Percentiles rank a stretch among this genome's conserved stretches.
These are phyloP conservation scores for Candida nonsorbophila DNA, from an alignment of 805 yeast genomes.

Conservation along the genomic window DNA sequence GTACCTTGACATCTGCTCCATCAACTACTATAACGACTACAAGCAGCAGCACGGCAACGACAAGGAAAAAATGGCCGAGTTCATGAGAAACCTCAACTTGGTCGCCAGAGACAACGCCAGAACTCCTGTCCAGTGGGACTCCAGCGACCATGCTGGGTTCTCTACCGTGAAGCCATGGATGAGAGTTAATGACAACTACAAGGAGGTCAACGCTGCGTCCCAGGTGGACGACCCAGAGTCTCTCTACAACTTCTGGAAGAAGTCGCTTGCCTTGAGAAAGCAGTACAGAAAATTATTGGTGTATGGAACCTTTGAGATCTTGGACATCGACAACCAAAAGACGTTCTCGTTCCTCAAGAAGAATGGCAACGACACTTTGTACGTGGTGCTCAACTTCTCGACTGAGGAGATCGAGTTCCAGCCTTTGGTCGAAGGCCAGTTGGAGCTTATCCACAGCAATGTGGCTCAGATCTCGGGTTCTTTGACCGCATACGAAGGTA, in stretches of 20 bases:
- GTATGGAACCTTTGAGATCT: conserved; percentile 40
- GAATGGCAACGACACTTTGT: conserved; percentile 18
- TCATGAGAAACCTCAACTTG: conserved; percentile 29
- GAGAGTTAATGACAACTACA: conserved; percentile 45
- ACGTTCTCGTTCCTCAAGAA: conserved; percentile 39
- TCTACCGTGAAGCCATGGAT: conserved; percentile 50
- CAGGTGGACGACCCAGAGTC: conserved; percentile 44
- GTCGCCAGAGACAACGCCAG: conserved; percentile 50
- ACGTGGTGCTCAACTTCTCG: conserved; percentile 41
- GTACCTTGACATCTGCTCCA: conserved; percentile 46
- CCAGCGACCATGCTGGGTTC: conserved; percentile 43
- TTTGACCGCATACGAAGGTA: conserved; percentile 42
- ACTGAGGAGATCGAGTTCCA: conserved; percentile 25
- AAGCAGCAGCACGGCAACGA: conserved; percentile 13
- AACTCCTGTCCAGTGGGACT: conserved; percentile 55
- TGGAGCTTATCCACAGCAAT: conserved; percentile 26
- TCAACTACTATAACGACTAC: conserved; percentile 36
- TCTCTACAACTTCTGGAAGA: conserved; percentile 41
- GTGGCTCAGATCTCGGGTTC: conserved; percentile 15
- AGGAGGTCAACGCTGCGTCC: conserved; percentile 42
- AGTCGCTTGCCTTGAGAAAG: conserved; percentile 40
- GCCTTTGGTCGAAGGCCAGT: conserved; percentile 19
- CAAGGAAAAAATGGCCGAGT: conserved; percentile 8
- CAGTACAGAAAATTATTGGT: conserved; percentile 36
- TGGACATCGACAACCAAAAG: conserved; percentile 32